Percentiles rank a stretch among this genome's conserved stretches.
Conservation (phyloP, 495 filamentous ascomycete species). For the Stereocaulon alpinum region DNA sequence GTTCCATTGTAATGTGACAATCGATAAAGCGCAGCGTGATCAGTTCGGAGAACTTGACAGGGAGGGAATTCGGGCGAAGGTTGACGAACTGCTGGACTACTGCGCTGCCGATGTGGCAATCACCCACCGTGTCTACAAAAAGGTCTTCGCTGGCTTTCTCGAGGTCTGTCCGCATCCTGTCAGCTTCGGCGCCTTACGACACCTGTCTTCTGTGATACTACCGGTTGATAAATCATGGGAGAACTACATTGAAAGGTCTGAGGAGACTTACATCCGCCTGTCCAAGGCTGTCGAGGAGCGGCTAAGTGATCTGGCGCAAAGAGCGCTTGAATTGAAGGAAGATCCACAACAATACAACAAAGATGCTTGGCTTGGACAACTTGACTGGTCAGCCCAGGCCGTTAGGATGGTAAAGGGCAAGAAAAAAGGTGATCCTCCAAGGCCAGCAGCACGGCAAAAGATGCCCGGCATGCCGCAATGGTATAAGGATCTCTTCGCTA, state of each 20-base stretch:
- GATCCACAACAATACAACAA: conserved; percentile 53
- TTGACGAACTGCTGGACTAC: conserved; percentile 84
- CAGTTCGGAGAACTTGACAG: conserved; percentile 77
- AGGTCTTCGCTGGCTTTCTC: conserved; percentile 82
- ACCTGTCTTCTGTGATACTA: conserved; percentile 84
- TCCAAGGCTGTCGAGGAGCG: conserved; percentile 66
- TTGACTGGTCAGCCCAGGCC: conserved; percentile 92
- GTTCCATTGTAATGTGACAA: conserved; percentile 84
- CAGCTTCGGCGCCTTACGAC: conserved; percentile 87
- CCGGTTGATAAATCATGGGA: conserved; percentile 85
- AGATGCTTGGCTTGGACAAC: conserved; percentile 84
- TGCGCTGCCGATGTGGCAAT: conserved; percentile 91
- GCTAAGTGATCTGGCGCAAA: conserved; percentile 58
- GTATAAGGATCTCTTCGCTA: conserved; percentile 84
- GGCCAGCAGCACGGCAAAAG: conserved; percentile 76
- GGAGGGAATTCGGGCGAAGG: conserved; percentile 50
- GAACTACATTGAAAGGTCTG: conserved; percentile 67
- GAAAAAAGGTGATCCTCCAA: conserved; percentile 67
- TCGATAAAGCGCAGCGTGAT: conserved; percentile 83
- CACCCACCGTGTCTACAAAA: conserved; percentile 85
- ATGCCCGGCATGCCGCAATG: conserved; percentile 89
- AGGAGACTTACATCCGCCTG: conserved; percentile 70
- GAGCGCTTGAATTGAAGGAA: conserved; percentile 63
- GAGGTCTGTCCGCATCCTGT: conserved; percentile 90
- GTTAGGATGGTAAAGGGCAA: conserved; percentile 85